Evolutionary conservation across 805 yeast species (phyloP), one percentile per base, ranked within the genome.

Genomic region (Candida stauntonica): DNA sequence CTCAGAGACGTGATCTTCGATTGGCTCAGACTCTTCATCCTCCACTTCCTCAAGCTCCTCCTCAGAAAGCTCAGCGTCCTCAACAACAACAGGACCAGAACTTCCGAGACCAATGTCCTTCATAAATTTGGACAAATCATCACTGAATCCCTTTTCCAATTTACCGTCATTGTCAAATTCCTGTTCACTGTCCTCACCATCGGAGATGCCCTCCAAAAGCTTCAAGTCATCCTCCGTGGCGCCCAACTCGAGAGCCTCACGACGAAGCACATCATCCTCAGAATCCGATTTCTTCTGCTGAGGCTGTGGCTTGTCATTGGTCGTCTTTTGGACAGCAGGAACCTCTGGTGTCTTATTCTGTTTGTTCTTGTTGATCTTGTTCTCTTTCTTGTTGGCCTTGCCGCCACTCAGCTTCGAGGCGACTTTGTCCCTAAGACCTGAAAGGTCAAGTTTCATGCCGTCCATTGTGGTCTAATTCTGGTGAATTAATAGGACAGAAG

Each of bases 201-300:
- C 79, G 17, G 72, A 76, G 3, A 82, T 50, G 13, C 71, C 83
- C 24, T 72, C 70, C 11, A 89, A 50, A 35, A 88, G 61, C 31
- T 74, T 72, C 32, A 89, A 57, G 58, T 88, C 97, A 17, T 79
- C 89, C 49, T 85, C 93, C 13, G 86, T 72, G 16, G 96, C 98
- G 24, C 97, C 96, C 20, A 89, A 63, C 17, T 79, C 80, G 12
- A 80, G 58, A 3, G 95, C 94, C 63, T 83, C 94, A 44, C 79
- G 75, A 49, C 83, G 78, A 34, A 86, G 58, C 2, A 28, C 30
- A 17, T 36, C 42, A 15, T 29, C 35, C 5, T 39, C 28, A 4
- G 41, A 15, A 15, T 36, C 34, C 17, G 33, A 34, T n/a, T 31
- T 18, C 7, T 13, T 14, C 11, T 9, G 13, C 14, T 40, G 26